Conservation (phyloP, 768 basidiomycete species). For the Lactarius indigo region DNA sequence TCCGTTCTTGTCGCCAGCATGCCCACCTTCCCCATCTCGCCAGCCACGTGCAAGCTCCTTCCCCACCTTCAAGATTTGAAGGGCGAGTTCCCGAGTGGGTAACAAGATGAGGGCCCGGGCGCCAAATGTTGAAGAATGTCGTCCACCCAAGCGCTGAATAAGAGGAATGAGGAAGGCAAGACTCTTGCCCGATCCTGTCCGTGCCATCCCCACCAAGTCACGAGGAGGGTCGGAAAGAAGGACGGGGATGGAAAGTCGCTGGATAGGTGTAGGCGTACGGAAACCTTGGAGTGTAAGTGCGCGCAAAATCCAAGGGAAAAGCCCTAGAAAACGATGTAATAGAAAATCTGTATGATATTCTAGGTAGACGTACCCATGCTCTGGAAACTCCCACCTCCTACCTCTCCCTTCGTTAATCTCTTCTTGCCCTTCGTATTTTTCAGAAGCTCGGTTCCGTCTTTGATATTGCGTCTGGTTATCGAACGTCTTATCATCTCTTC, state of each 20-base stretch:
- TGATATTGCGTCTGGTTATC: conserved; percentile 68
- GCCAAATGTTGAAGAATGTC: conserved; percentile 76
- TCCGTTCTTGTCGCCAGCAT: conserved; percentile 66
- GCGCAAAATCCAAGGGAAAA: conserved; percentile 78
- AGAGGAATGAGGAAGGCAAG: conserved; percentile 94
- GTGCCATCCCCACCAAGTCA: conserved; percentile 96
- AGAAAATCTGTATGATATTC: conserved; percentile 1
- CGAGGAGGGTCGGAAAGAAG: conserved; percentile 80
- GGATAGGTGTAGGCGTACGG: conserved; percentile 94
- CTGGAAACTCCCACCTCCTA: conserved; percentile 94
- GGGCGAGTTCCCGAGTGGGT: conserved; percentile 89
- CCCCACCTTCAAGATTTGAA: conserved; percentile 92
- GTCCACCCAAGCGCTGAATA: conserved; percentile 77
- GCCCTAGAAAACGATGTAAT: conserved; percentile 44
- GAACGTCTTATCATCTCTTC: conserved; percentile 62
- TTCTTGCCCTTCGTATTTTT: conserved; percentile 75
- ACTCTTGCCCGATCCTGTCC: conserved; percentile 97
- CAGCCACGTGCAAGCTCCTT: conserved; percentile 90
- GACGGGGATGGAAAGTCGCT: conserved; percentile 83
- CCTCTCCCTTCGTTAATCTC: conserved; percentile 68
- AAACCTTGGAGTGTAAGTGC: conserved; percentile 90
- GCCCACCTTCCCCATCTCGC: conserved; percentile 54
- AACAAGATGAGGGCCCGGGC: conserved; percentile 85
- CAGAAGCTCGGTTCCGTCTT: conserved; percentile 69
- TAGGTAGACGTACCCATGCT: conserved; percentile 72